Conservation (phyloP, 2,329 filamentous ascomycete genomes). For the Epichloe elymi region DNA sequence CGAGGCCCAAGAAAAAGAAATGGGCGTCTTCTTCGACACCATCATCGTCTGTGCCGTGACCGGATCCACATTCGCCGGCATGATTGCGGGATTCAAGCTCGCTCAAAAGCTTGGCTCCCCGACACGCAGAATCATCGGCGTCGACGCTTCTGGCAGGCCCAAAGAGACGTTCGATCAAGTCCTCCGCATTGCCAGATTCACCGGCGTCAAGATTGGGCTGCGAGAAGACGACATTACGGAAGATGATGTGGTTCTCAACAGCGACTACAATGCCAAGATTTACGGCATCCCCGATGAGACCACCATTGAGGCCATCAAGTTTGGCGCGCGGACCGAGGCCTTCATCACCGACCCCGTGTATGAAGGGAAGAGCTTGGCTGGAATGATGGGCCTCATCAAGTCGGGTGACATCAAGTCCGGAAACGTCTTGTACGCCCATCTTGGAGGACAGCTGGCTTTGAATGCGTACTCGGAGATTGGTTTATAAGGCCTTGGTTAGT, state of each 20-base stretch:
- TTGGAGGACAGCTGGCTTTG: slow-evolving; percentile 56
- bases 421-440: slow-evolving; percentile 59
- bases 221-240: slow-evolving; percentile 44
- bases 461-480: slow-evolving; percentile 36
- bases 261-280: slow-evolving; percentile 46
- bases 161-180: slow-evolving; percentile 51
- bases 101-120: slow-evolving; percentile 32
- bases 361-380: slow-evolving; percentile 62
- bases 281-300: slow-evolving; percentile 55
- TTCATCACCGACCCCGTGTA: slow-evolving; percentile 68
- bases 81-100: slow-evolving; percentile 60
- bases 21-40: slow-evolving; percentile 53
- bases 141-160: slow-evolving; percentile 37
- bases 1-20: slow-evolving; percentile 43
- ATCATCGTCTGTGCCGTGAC: slow-evolving; percentile 59
- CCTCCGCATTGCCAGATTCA: slow-evolving; percentile 50
- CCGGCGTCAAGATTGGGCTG: slow-evolving; percentile 50
- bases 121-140: slow-evolving; percentile 47
- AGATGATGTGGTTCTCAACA: slow-evolving; percentile 43
- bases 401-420: slow-evolving; percentile 47
- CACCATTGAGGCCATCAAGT: slow-evolving; percentile 56
- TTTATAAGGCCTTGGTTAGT: background rate
- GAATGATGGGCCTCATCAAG: slow-evolving; percentile 55
- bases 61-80: slow-evolving; percentile 56
- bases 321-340: slow-evolving; percentile 54